These are phyloP conservation scores for Apophysomyces trapeziformis DNA, from an alignment of 371 early-diverging fungal species.

Conservation along the genomic window DNA sequence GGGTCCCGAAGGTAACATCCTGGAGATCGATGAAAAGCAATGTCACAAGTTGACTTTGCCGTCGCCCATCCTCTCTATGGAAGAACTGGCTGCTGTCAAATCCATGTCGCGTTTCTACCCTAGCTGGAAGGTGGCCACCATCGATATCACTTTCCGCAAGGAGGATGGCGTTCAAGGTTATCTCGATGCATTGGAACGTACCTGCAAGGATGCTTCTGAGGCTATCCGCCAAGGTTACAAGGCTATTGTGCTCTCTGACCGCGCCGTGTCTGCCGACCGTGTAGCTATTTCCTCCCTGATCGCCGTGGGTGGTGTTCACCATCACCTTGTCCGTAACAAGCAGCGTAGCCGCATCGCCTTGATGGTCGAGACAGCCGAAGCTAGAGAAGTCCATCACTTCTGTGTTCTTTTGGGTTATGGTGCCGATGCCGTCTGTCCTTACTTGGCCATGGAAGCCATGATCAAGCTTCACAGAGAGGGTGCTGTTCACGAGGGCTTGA, in stretches of 20 bases:
- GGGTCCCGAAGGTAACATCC: conserved; percentile 95
- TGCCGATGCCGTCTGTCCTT: conserved; percentile 96
- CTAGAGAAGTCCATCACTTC: conserved; percentile 95
- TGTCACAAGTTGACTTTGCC: conserved; percentile 78
- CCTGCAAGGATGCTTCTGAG: conserved; percentile 80
- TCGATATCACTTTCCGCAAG: conserved; percentile 87
- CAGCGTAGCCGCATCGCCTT: conserved; percentile 89
- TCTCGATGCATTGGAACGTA: conserved; percentile 75
- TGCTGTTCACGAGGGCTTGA: conserved; percentile 54
- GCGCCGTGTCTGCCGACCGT: conserved; percentile 63
- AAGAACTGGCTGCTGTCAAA: conserved; percentile 82
- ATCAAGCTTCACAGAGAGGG: conserved; percentile 86
- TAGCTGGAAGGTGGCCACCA: conserved; percentile 81
- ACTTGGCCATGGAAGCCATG: conserved; percentile 88
- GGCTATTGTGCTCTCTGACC: conserved; percentile 87
- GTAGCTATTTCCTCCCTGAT: conserved; percentile 87
- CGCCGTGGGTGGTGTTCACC: conserved; percentile 93
- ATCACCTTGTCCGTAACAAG: conserved; percentile 87
- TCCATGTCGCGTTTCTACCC: conserved; percentile 63
- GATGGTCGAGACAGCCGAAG: conserved; percentile 95
- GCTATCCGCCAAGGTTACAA: conserved; percentile 81
- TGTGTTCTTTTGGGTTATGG: conserved; percentile 96
- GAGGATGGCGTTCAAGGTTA: conserved; percentile 81
- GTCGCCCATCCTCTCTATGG: conserved; percentile 86
- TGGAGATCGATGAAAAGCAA: conserved; percentile 82